phyloP scores from a whole-genome alignment of 352 stramenopile species.

The Phytopythium mirpurense region DNA sequence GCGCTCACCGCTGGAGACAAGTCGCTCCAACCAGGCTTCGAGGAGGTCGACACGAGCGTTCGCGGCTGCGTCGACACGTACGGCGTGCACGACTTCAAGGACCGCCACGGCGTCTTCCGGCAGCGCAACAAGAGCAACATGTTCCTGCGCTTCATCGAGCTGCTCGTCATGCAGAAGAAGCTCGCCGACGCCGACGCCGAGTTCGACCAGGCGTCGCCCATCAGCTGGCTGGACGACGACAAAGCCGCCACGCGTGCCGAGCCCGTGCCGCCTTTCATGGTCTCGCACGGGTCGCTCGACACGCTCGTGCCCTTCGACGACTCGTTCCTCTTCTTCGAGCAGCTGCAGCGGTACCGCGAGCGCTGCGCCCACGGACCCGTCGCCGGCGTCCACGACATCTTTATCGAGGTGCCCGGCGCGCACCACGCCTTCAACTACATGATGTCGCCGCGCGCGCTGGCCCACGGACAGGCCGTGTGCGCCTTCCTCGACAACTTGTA shows the following conservation, averaged over 20 bases:
- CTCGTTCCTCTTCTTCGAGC: slow-evolving; percentile 61
- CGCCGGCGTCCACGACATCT: slow-evolving; percentile 44
- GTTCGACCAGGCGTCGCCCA: slow-evolving; percentile 55
- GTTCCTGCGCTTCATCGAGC: slow-evolving; percentile 63
- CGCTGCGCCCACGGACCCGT: slow-evolving; percentile 11
- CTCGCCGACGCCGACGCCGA: slow-evolving; percentile 28
- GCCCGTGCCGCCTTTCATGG: slow-evolving; percentile 65
- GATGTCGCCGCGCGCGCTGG: slow-evolving; percentile 57
- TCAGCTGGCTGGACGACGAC: slow-evolving; percentile 46
- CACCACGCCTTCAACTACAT: slow-evolving; percentile 79
- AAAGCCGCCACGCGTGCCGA: slow-evolving; percentile 17
- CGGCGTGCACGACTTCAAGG: slow-evolving; percentile 71
- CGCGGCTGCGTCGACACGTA: slow-evolving; percentile 67
- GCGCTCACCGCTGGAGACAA: slow-evolving; percentile 61
- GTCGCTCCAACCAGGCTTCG: slow-evolving; percentile 67
- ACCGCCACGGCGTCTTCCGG: slow-evolving; percentile 58
- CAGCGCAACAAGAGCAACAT: slow-evolving; percentile 49
- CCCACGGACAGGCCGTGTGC: slow-evolving; percentile 60
- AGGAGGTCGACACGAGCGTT: slow-evolving; percentile 73
- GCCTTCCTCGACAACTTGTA: slow-evolving; percentile 60
- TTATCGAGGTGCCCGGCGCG: slow-evolving; percentile 49
- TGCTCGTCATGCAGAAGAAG: slow-evolving; percentile 69
- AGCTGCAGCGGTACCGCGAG: slow-evolving; percentile 37
- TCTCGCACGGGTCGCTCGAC: slow-evolving; percentile 62
- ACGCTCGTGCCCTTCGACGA: slow-evolving; percentile 72